These are phyloP conservation scores for Linnemannia schmuckeri DNA, from an alignment of 192 early-diverging fungal species.

Conservation along the genomic window DNA sequence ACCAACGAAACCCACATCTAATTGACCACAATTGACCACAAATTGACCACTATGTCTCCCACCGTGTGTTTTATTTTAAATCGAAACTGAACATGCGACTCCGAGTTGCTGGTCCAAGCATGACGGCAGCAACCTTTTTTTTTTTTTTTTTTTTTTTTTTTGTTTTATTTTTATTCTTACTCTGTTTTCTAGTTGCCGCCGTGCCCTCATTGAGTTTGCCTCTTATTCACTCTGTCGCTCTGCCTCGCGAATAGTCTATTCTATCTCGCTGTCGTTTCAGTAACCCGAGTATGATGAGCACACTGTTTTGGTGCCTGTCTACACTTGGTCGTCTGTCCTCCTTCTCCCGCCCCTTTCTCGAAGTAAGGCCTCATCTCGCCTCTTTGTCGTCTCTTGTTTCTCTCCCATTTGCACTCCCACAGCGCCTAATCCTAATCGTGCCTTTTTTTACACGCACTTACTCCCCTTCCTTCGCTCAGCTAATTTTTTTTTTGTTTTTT, in stretches of 20 bases:
- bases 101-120: conserved; percentile 4
- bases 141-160: neutral
- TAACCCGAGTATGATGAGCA: neutral
- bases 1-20: too few species aligned
- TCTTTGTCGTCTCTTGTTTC: neutral
- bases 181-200: neutral
- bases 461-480: neutral
- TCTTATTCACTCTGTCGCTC: neutral
- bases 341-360: neutral
- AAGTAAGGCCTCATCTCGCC: neutral
- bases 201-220: neutral
- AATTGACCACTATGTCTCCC: neutral
- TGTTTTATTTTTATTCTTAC: neutral
- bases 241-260: neutral
- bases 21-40: too few species aligned
- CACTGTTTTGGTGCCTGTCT: neutral
- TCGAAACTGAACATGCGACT: neutral
- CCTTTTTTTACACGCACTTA: neutral
- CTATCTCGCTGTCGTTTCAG: neutral
- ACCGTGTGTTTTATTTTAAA: neutral
- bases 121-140: neutral
- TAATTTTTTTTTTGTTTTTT: neutral
- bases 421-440: neutral
- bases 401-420: neutral
- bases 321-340: neutral